Percentiles rank a stretch among this genome's conserved stretches.
Evolutionary conservation across 1,284 basidiomycete species (phyloP).

Genomic region (Ceratobasidium sp.): DNA sequence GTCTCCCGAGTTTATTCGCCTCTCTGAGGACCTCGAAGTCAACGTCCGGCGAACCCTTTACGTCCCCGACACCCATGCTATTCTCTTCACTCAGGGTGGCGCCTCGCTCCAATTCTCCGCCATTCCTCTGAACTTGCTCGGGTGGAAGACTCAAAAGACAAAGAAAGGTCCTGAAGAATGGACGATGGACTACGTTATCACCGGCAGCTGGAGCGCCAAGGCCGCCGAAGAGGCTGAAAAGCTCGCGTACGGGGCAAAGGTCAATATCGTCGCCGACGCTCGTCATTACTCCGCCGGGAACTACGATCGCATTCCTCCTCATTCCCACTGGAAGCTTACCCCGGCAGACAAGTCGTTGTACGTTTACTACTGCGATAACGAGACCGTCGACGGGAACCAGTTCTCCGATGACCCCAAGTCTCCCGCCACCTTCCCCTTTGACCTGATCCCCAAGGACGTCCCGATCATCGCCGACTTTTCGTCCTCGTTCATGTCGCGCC

Average conservation of each 20-base stretch:
- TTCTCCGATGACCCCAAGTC: constrained; percentile 73
- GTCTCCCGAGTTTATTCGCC: constrained; percentile 85
- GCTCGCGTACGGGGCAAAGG: constrained; percentile 65
- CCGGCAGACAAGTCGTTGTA: constrained; percentile 75
- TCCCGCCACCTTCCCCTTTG: constrained; percentile 81
- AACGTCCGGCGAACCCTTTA: constrained; percentile 80
- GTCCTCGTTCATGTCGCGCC: constrained; percentile 97
- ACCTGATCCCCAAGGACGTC: constrained; percentile 74
- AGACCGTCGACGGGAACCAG: constrained; percentile 97
- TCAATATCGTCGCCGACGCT: constrained; percentile 80
- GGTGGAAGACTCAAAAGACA: constrained; percentile 70
- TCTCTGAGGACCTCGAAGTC: constrained; percentile 73
- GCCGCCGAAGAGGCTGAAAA: constrained; percentile 84
- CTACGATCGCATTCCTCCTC: constrained; percentile 86
- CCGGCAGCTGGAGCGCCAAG: constrained; percentile 93
- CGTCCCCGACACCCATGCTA: constrained; percentile 85
- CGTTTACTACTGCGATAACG: constrained; percentile 99
- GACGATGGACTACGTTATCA: constrained; percentile 88
- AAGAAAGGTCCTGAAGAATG: constrained; percentile 62
- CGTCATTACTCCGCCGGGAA: constrained; percentile 72
- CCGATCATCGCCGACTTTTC: constrained; percentile 97
- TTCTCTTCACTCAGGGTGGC: constrained; percentile 94
- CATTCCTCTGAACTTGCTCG: constrained; percentile 89
- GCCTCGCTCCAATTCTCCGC: constrained; percentile 92
- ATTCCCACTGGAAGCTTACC: constrained; percentile 83